These are phyloP conservation scores for Pezicula neosporulosa DNA, from an alignment of 2,329 filamentous ascomycete genomes.

Conservation along the genomic window DNA sequence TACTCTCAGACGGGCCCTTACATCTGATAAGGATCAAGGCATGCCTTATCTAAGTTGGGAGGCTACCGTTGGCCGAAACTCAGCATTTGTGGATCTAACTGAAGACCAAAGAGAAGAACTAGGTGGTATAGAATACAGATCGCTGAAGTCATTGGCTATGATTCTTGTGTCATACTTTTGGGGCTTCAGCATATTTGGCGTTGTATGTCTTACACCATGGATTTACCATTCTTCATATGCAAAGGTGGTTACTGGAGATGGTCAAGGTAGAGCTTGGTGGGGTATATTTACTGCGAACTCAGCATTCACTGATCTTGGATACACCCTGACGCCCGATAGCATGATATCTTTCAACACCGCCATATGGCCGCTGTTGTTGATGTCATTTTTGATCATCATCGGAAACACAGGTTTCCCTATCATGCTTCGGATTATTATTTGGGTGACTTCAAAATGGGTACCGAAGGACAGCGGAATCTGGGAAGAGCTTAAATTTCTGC, in stretches of 20 bases:
- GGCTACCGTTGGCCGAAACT: slow-evolving; percentile 89
- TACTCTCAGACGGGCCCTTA: slow-evolving; percentile 47
- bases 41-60: slow-evolving; percentile 94
- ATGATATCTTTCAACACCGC: slow-evolving; percentile 86
- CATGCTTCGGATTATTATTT: slow-evolving; percentile 91
- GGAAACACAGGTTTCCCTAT: slow-evolving; percentile 95
- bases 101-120: slow-evolving; percentile 92
- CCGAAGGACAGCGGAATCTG: slow-evolving; percentile 68
- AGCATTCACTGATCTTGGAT: slow-evolving; percentile 93
- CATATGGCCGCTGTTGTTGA: slow-evolving; percentile 69
- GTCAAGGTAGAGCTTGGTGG: slow-evolving; percentile 78
- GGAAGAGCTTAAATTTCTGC: slow-evolving; percentile 86
- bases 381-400: slow-evolving; percentile 85
- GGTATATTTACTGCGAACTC: slow-evolving; percentile 85
- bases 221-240: slow-evolving; percentile 66
- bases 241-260: slow-evolving; percentile 55
- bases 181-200: slow-evolving; percentile 74
- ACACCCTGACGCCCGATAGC: slow-evolving; percentile 86
- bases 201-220: slow-evolving; percentile 76
- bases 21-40: slow-evolving; percentile 44
- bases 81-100: slow-evolving; percentile 81
- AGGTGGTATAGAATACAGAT: slow-evolving; percentile 93
- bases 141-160: slow-evolving; percentile 78
- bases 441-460: slow-evolving; percentile 67
- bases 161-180: slow-evolving; percentile 79